Percentiles rank a stretch among this genome's conserved stretches.
Evolutionary conservation across 2,329 filamentous ascomycete species (phyloP).

Genomic region (Phoma sp.): DNA sequence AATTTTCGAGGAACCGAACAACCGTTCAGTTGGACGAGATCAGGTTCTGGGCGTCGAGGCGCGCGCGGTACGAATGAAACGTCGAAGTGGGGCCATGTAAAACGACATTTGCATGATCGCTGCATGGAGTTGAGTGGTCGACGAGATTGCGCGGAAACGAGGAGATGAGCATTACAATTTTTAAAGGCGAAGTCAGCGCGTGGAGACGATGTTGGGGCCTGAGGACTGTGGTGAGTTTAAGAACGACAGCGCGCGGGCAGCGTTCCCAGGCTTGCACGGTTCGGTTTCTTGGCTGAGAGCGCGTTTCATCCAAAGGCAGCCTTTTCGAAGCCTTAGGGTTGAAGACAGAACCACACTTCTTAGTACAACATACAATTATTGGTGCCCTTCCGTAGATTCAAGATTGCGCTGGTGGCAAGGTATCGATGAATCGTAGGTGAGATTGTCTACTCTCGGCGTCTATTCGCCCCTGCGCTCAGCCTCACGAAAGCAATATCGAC

Average conservation of each 20-base stretch:
- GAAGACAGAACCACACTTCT: too few species aligned
- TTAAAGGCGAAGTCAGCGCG: not conserved
- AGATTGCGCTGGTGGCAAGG: not conserved
- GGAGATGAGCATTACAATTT: slow-evolving; percentile 8
- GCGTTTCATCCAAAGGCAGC: slow-evolving; percentile 4
- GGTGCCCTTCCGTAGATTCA: not conserved
- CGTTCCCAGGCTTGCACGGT: not conserved
- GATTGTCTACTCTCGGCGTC: slow-evolving; percentile 11
- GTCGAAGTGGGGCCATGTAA: slow-evolving; percentile 24
- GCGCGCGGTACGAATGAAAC: slow-evolving; percentile 24
- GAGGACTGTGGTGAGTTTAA: slow-evolving; percentile 9
- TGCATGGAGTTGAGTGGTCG: slow-evolving; percentile 15
- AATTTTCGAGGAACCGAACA: too few species aligned
- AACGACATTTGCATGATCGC: slow-evolving; percentile 31
- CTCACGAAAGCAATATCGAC: slow-evolving; percentile 6
- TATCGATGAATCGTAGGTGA: slow-evolving; percentile 10
- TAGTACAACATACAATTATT: too few species aligned
- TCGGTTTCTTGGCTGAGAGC: slow-evolving; percentile 9
- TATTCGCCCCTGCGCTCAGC: slow-evolving; percentile 5
- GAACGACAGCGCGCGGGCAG: slow-evolving; percentile 5
- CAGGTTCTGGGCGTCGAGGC: slow-evolving; percentile 5
- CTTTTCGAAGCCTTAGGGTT: too few species aligned
- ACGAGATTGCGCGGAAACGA: slow-evolving; percentile 7
- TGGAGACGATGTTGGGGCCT: not conserved
- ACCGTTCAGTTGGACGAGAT: too few species aligned